Conservation (phyloP, 2,329 filamentous ascomycete genomes). For the Pezicula rhizophila region DNA sequence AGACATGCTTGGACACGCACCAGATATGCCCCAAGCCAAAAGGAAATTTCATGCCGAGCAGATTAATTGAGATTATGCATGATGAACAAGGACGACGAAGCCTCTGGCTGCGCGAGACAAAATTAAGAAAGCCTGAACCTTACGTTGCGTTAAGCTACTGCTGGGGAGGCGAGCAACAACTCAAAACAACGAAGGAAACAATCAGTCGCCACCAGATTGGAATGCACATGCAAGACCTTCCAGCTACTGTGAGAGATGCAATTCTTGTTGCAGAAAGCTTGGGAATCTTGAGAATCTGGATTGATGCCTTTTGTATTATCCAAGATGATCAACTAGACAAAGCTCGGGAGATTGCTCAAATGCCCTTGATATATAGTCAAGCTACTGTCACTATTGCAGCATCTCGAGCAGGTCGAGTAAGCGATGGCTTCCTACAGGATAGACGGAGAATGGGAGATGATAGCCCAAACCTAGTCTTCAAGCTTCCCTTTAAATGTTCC, state of each 20-base stretch:
- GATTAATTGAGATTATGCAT: too few species aligned
- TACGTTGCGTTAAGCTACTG: slow-evolving; percentile 1
- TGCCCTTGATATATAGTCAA: slow-evolving; percentile 1
- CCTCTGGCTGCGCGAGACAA: too few species aligned
- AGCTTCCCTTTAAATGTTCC: neutral
- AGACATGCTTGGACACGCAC: too few species aligned
- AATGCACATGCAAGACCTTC: neutral
- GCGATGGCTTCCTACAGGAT: neutral
- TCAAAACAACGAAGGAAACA: neutral
- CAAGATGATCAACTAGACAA: slow-evolving; percentile 5
- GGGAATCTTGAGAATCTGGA: slow-evolving; percentile 1
- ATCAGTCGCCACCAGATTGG: neutral
- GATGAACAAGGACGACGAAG: too few species aligned
- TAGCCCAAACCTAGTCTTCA: neutral
- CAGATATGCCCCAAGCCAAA: too few species aligned
- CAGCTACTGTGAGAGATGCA: neutral
- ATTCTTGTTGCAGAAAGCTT: neutral
- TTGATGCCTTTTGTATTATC: slow-evolving; percentile 7
- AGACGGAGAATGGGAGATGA: neutral
- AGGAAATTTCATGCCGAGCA: too few species aligned
- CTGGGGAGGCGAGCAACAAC: neutral
- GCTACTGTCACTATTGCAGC: neutral
- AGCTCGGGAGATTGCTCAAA: neutral
- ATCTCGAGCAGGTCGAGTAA: neutral
- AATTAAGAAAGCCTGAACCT: too few species aligned